Base-by-base conservation (phyloP, 139 green algal species). In the Pycnococcus provasolii region DNA sequence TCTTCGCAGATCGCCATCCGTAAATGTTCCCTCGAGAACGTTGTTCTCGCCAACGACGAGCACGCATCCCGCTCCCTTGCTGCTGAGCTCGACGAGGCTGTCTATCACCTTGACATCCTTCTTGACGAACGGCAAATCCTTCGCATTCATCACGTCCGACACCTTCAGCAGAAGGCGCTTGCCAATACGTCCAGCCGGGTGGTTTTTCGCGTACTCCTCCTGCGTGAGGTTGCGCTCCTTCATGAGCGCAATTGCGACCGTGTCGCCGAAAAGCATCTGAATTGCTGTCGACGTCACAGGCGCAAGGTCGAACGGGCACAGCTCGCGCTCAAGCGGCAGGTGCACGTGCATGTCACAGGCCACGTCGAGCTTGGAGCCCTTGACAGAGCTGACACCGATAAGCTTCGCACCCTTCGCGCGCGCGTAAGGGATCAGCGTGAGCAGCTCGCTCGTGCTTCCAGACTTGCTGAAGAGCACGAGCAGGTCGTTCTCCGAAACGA, bases 181-280 rank as follows among this genome's bases (percentile, higher is more conserved):
- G 51, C 81, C 81, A 48, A 86, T 86, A 41, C 81, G 68, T 0
- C 81, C 81, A 13, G 81, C 78, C 0, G 80, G 80, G 64, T 86
- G 80, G 66, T 86, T 86, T 71, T 77, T 78, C 9, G 81, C 81
- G 45, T 82, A 86, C 57, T 85, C 47, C 42, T 86, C 81, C 51
- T 71, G 48, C 1, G 79, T 85, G 48, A 86, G 59, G 43, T 79
- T 66, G 60, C 78, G 80, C 40, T 75, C 79, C 74, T 86, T 72
- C 81, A 86, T 86, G 44, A 86, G 71, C 8, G 79, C 76, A 44
- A 85, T 85, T 60, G 79, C 81, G 26, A 83, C 68, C 0, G 81
- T 86, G 74, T 87, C 81, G 26, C 81, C 81, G 45, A 86, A 87
- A 0, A 87, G 58, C 77, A 87, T 84, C 63, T 87, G 81, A 45